Percentiles rank a stretch among this genome's conserved stretches.
These are phyloP conservation scores for Papiliotrema fonsecae DNA, from an alignment of 1,284 basidiomycete species.

Conservation along the genomic window DNA sequence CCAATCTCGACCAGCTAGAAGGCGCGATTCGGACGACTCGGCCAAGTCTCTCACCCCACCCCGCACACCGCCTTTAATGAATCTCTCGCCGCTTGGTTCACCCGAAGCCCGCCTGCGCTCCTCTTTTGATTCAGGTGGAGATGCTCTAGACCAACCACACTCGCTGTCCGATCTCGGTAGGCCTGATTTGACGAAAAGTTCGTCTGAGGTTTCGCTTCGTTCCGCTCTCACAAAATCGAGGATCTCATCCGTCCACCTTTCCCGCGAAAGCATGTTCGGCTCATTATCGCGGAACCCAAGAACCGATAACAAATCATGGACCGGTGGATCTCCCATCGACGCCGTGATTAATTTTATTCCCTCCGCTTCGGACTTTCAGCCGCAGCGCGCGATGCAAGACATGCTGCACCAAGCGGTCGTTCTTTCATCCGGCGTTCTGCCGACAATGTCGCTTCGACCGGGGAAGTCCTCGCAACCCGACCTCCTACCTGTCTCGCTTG, in stretches of 20 bases:
- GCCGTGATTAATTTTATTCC: constrained; percentile 40
- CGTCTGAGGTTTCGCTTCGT: background rate
- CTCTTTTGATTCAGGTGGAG: background rate
- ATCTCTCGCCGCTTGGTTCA: background rate
- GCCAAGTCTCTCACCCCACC: constrained; percentile 1
- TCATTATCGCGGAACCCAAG: background rate
- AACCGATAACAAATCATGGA: background rate
- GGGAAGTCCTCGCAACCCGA: background rate
- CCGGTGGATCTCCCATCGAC: constrained; percentile 22
- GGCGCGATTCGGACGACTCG: constrained; percentile 13
- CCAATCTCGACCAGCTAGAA: background rate
- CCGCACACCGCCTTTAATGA: constrained; percentile 2
- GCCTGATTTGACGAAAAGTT: background rate
- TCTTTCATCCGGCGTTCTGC: constrained; percentile 31
- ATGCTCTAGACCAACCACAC: background rate
- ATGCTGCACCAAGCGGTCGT: constrained; percentile 37
- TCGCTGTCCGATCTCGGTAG: background rate
- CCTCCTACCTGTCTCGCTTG: constrained; percentile 20
- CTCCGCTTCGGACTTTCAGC: constrained; percentile 8
- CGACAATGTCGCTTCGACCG: constrained; percentile 15
- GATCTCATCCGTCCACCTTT: background rate
- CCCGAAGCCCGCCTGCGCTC: background rate
- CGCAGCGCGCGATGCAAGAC: constrained; percentile 23
- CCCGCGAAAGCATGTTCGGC: background rate
- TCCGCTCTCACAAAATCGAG: background rate